Conservation (phyloP, 305 asterid genomes). For the Rubia balearica region DNA sequence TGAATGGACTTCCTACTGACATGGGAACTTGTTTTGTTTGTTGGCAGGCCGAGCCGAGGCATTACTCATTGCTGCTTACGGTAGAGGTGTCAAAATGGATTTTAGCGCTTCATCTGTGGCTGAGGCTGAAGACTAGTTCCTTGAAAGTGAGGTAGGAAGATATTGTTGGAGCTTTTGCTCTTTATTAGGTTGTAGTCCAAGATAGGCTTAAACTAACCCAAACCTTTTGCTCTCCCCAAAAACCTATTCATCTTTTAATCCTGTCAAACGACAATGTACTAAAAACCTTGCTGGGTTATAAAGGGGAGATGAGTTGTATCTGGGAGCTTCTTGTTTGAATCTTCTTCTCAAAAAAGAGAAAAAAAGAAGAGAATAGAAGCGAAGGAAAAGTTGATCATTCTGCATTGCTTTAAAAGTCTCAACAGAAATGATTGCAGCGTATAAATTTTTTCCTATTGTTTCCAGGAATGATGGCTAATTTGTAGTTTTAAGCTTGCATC, state of each 20-base stretch:
- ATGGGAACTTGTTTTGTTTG: background rate
- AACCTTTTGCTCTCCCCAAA: background rate
- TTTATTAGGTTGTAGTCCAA: background rate
- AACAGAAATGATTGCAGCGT: too few relatives aligned
- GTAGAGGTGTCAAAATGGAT: constrained; percentile 47
- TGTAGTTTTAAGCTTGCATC: too few relatives aligned
- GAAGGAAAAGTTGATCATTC: too few relatives aligned
- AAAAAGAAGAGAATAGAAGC: too few relatives aligned
- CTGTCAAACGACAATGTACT: background rate
- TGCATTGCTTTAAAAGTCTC: too few relatives aligned
- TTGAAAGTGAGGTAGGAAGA: background rate
- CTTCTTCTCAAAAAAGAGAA: too few relatives aligned
- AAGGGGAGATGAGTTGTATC: constrained; percentile 8
- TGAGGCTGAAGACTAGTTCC: constrained; percentile 3
- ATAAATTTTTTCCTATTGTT: too few relatives aligned
- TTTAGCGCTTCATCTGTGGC: background rate
- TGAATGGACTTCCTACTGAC: background rate
- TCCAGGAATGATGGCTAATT: too few relatives aligned
- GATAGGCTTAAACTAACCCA: background rate
- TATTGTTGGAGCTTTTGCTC: background rate
- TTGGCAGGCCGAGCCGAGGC: constrained; percentile 91
- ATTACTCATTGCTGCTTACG: constrained; percentile 82
- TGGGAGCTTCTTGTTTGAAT: too few relatives aligned
- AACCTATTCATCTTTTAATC: background rate
- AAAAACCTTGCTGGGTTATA: background rate